These are phyloP conservation scores for Hansenula sp. DNA, from an alignment of 1,139 yeast genomes.

Conservation along the genomic window DNA sequence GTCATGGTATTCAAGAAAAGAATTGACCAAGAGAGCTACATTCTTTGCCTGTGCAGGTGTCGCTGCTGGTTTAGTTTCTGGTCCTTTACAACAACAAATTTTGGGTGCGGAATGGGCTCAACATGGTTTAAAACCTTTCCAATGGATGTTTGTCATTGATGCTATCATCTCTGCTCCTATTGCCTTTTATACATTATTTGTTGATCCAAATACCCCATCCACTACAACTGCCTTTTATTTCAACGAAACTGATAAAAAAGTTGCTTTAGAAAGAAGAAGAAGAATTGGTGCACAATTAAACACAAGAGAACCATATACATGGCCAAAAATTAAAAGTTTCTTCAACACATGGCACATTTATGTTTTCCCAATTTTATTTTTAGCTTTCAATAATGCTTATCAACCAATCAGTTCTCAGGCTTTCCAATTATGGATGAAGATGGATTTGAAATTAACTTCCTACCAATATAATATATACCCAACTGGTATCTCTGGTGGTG, in stretches of 20 bases:
- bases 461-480: conserved; percentile 45
- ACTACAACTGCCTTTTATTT: conserved; percentile 38
- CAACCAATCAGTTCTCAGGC: conserved; percentile 42
- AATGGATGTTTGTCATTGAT: conserved; percentile 53
- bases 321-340: conserved; percentile 35
- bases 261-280: conserved; percentile 36
- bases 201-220: conserved; percentile 40
- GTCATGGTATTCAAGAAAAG: conserved; percentile 42
- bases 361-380: conserved; percentile 44
- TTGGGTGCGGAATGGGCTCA: conserved; percentile 29
- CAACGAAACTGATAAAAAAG: conserved; percentile 27
- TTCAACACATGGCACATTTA: conserved; percentile 47
- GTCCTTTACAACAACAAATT: conserved; percentile 42
- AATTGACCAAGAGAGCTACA: conserved; percentile 44
- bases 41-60: conserved; percentile 41
- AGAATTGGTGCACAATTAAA: conserved; percentile 42
- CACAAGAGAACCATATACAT: conserved; percentile 39
- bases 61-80: conserved; percentile 42
- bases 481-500: conserved; percentile 40
- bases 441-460: conserved; percentile 34
- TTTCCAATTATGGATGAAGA: conserved; percentile 51
- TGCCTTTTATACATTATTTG: conserved; percentile 38
- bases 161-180: conserved; percentile 48
- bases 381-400: conserved; percentile 42
- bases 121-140: conserved; percentile 38